Percentiles rank a stretch among this genome's conserved stretches.
phyloP scores from a whole-genome alignment of 371 early-diverging fungal genomes.

The Mortierella sp. region DNA sequence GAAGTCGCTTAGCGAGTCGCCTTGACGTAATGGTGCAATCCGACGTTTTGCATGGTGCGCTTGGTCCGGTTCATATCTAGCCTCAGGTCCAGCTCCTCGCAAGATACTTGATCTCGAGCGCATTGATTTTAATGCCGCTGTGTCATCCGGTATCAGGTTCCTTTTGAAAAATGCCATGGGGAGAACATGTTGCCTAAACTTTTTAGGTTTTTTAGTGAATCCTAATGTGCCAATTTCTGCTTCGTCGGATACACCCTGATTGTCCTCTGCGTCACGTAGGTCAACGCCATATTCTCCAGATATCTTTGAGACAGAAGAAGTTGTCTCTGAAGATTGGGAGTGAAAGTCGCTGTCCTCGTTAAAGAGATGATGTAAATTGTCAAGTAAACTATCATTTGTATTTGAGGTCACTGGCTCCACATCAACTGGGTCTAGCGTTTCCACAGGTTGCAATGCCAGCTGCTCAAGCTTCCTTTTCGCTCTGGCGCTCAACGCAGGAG shows the following conservation, averaged over 20 bases:
- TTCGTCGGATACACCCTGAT: background rate
- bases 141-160: conserved; percentile 33
- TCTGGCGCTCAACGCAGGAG: conserved; percentile 1
- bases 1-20: conserved; percentile 24
- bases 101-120: conserved; percentile 3
- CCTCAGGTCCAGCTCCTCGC: background rate
- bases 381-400: background rate
- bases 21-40: conserved; percentile 19
- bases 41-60: conserved; percentile 48
- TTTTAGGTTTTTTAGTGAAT: conserved; percentile 12
- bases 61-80: background rate
- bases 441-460: conserved; percentile 9
- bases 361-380: background rate
- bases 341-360: background rate
- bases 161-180: conserved; percentile 34
- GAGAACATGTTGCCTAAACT: conserved; percentile 34
- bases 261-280: background rate
- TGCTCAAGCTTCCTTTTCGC: conserved; percentile 19
- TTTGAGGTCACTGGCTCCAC: background rate
- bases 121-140: conserved; percentile 19
- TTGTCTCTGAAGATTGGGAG: background rate
- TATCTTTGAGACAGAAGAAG: background rate
- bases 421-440: conserved; percentile 26
- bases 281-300: background rate
- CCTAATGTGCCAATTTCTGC: background rate